Base-by-base conservation (phyloP, 805 yeast genomes). In the Metschnikowia cubensis region DNA sequence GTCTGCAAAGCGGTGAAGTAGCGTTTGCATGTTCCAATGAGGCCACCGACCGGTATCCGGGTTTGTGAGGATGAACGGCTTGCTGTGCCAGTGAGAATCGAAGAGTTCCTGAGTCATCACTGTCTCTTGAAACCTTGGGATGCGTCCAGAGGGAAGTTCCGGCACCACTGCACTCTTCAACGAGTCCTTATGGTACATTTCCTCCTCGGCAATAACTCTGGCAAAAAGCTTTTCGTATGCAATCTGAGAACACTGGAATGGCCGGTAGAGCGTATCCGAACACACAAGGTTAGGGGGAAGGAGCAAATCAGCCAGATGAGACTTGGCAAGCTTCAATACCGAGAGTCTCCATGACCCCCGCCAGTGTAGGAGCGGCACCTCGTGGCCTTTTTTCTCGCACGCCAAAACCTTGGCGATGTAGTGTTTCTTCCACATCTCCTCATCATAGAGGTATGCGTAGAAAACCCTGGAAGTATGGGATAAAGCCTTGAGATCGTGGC, bases 291-390 rank as follows among this genome's bases (percentile, higher is more conserved):
- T 76, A 25, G 69, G 77, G 0, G 72, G 69, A 21, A 83, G 66
- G 50, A 76, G 75, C 6, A 83, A 56, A 14, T 81, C 76, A 29
- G 81, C 84, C 29, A 63, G 64, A 11, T 67, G 49, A 7, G 56
- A 60, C 3, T 46, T 51, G 6, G 67, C 59, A n/a, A 75, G 53
- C 0, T 67, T 62, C 53, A 82, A 65, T 33, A 79, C 69, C 2
- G 92, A 82, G 35, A 77, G 69, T 57, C 91, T 76, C 97, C 97
- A 90, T 2, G 89, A 79, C 0, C 97, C 96, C 31, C 59, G 63
- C 97, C 97, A 89, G 33, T 51, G 50, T 7, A 57, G 44, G 57
- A 55, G 1, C 53, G 54, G 55, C 11, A 53, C 44, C 25, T 54
- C 44, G 1, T n/a, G 48, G 37, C 49, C 57, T 15, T 31, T 41